These are phyloP conservation scores for Calcarisporium arbuscula DNA, from an alignment of 2,329 filamentous ascomycete genomes.

Conservation along the genomic window DNA sequence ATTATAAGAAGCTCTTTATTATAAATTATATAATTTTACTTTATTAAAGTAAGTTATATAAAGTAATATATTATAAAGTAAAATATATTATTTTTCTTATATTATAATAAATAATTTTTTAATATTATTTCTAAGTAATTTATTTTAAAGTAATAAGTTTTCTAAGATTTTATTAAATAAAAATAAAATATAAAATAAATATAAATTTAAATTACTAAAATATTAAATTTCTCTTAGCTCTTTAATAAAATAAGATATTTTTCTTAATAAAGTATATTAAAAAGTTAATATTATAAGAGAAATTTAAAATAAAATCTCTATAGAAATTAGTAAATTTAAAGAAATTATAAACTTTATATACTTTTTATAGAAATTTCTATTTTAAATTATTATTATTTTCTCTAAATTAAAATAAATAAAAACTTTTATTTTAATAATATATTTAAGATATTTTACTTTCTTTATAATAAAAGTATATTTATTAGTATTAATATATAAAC, in stretches of 20 bases:
- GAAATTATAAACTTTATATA: slow-evolving; percentile 6
- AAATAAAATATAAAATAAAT: background rate
- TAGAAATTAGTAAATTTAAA: slow-evolving; percentile 9
- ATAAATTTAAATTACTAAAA: background rate
- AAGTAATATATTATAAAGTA: too few relatives aligned
- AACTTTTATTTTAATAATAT: too few relatives aligned
- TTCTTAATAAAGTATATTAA: slow-evolving; percentile 1
- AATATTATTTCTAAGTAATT: too few relatives aligned
- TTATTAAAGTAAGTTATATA: too few relatives aligned
- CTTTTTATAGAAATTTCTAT: slow-evolving; percentile 1
- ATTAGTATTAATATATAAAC: background rate
- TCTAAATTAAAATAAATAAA: background rate
- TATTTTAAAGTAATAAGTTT: slow-evolving; percentile 2
- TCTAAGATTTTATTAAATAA: background rate
- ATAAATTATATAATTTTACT: too few relatives aligned
- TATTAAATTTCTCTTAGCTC: background rate
- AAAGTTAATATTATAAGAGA: slow-evolving; percentile 3
- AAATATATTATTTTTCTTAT: too few relatives aligned
- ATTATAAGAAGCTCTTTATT: too few relatives aligned
- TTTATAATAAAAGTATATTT: slow-evolving; percentile 2
- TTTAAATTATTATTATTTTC: slow-evolving; percentile 1
- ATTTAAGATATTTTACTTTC: slow-evolving; percentile 4
- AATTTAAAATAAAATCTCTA: slow-evolving; percentile 8
- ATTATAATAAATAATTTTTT: too few relatives aligned
- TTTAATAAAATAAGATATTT: too few relatives aligned